These are phyloP conservation scores for Hypoxylon cercidicola DNA, from an alignment of 495 filamentous ascomycete genomes.

Conservation along the genomic window DNA sequence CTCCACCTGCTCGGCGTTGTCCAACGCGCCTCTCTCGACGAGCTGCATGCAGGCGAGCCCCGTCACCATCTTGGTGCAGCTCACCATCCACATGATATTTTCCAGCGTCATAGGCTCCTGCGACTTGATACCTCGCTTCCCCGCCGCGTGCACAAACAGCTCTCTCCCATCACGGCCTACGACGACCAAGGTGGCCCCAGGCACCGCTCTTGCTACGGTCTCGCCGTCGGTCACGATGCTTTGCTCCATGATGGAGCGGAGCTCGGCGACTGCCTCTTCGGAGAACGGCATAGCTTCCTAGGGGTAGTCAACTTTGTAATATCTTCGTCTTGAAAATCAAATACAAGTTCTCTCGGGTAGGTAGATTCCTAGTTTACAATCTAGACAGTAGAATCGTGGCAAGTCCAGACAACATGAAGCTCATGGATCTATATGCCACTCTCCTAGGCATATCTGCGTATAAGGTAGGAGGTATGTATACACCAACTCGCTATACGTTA, in stretches of 20 bases:
- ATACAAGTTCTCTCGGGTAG: no score
- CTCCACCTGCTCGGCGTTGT: constrained; percentile 61
- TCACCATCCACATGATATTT: constrained; percentile 67
- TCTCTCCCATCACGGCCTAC: constrained; percentile 60
- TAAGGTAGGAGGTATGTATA: no score
- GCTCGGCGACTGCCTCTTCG: constrained; percentile 16
- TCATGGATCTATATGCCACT: no score
- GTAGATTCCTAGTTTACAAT: no score
- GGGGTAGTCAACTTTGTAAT: no score
- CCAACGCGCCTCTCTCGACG: constrained; percentile 66
- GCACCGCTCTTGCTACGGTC: constrained; percentile 46
- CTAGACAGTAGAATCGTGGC: no score
- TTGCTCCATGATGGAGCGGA: constrained; percentile 31
- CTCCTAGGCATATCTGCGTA: no score
- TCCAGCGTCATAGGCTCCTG: constrained; percentile 60
- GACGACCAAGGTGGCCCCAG: constrained; percentile 59
- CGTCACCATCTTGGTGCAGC: constrained; percentile 67
- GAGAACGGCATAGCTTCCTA: constrained; percentile 24
- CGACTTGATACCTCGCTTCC: constrained; percentile 51
- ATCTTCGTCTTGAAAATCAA: no score
- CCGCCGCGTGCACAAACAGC: constrained; percentile 60
- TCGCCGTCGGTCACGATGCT: constrained; percentile 9
- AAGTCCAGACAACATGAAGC: no score
- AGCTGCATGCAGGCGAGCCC: constrained; percentile 71
- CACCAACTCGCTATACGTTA: no score